Percentiles rank a stretch among this genome's conserved stretches.
phyloP scores from a whole-genome alignment of 2,329 filamentous ascomycete genomes.

The Beauveria sp. region DNA sequence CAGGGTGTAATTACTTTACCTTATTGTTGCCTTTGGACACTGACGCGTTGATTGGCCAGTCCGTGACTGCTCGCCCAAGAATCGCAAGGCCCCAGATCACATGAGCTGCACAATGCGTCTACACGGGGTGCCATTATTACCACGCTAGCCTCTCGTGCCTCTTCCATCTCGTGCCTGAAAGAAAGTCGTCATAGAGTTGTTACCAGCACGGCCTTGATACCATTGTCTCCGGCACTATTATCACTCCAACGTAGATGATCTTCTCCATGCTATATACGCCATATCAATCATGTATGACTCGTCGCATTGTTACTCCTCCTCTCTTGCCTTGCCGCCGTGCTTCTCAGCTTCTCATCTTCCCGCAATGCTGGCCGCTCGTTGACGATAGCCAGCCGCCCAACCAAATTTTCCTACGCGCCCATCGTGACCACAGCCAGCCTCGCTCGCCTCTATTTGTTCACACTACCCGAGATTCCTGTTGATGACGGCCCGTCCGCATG shows the following conservation, averaged over 20 bases:
- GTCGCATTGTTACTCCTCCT: background rate
- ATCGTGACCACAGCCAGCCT: background rate
- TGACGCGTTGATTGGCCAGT: background rate
- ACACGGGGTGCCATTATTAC: background rate
- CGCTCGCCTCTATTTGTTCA: background rate
- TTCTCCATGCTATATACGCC: background rate
- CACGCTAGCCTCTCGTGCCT: background rate
- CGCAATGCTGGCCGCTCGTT: background rate
- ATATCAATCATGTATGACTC: background rate
- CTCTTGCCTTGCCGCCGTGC: background rate
- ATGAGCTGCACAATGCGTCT: background rate
- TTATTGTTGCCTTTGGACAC: too few species aligned
- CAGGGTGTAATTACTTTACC: background rate
- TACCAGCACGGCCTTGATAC: background rate
- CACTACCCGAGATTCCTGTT: background rate
- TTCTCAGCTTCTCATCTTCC: background rate
- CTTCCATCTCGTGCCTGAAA: background rate
- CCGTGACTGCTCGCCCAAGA: background rate
- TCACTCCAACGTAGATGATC: background rate
- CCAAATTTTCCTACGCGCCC: background rate
- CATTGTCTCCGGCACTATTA: background rate
- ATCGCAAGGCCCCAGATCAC: slow-evolving; percentile 2
- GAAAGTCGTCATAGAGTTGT: background rate
- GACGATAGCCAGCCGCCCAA: background rate
- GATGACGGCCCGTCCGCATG: background rate